Conservation (phyloP, 441 rosid species). For the Geranium incanum region DNA sequence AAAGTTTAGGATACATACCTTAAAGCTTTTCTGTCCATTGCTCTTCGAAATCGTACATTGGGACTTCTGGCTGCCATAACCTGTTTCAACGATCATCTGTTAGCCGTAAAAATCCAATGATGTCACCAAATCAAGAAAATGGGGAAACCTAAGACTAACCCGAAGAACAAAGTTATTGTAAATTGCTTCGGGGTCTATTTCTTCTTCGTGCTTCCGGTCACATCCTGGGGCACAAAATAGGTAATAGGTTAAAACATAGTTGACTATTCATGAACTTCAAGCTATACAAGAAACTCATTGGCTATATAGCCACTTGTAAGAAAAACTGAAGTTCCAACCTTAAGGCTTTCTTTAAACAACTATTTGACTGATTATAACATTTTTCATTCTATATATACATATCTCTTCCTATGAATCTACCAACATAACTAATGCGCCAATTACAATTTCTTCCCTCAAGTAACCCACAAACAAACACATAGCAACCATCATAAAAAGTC, state of each 20-base stretch:
- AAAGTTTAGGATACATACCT: slow-evolving; percentile 23
- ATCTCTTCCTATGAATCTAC: too few relatives aligned
- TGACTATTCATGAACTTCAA: not conserved
- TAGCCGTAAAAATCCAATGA: not conserved
- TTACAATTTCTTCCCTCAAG: too few relatives aligned
- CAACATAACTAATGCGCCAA: too few relatives aligned
- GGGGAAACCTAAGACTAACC: slow-evolving; percentile 33
- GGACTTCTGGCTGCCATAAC: slow-evolving; percentile 99
- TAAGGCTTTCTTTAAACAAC: too few relatives aligned
- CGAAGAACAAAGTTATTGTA: slow-evolving; percentile 73
- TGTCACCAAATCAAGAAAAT: not conserved
- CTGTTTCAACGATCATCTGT: slow-evolving; percentile 31
- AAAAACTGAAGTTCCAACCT: too few relatives aligned
- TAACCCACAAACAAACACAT: too few relatives aligned
- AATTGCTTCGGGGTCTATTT: slow-evolving; percentile 76
- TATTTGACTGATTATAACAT: too few relatives aligned
- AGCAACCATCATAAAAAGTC: too few relatives aligned
- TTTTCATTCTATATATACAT: too few relatives aligned
- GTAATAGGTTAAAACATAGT: not conserved
- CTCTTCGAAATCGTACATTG: slow-evolving; percentile 54
- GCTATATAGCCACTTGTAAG: too few relatives aligned
- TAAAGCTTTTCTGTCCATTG: slow-evolving; percentile 40
- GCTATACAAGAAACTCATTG: too few relatives aligned
- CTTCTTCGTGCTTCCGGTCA: slow-evolving; percentile 87
- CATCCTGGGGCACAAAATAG: slow-evolving; percentile 44